These are phyloP conservation scores for Tetrahymena malaccensis DNA, from an alignment of 73 alveolate genomes.

Conservation along the genomic window DNA sequence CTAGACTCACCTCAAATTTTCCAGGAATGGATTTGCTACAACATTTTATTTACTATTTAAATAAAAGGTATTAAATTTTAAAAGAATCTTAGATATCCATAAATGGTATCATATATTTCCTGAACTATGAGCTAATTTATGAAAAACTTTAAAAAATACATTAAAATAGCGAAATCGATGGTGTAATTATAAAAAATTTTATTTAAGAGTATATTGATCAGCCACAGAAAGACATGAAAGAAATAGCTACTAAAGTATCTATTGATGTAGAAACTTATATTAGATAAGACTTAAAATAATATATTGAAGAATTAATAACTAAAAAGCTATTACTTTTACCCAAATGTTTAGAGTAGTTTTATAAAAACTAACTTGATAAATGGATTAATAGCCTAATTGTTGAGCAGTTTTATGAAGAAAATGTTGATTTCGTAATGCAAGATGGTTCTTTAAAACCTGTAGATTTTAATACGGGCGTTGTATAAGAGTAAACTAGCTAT, in stretches of 20 bases:
- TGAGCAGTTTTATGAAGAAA: neutral
- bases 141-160: neutral
- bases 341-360: too few relatives aligned
- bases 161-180: too few relatives aligned
- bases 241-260: too few relatives aligned
- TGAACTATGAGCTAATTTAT: neutral
- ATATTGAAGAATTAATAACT: too few relatives aligned
- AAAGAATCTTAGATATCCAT: neutral
- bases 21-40: neutral
- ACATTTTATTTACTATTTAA: neutral
- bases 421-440: neutral
- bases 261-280: too few relatives aligned
- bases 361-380: too few relatives aligned
- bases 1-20: constrained; percentile 3
- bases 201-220: too few relatives aligned
- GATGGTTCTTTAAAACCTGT: neutral
- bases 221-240: neutral
- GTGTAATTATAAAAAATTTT: too few relatives aligned
- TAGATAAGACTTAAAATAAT: too few relatives aligned
- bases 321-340: too few relatives aligned
- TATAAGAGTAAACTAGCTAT: neutral
- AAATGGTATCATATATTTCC: neutral
- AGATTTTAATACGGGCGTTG: constrained; percentile 8
- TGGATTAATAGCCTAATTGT: too few relatives aligned
- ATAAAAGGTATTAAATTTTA: neutral